phyloP scores from a whole-genome alignment of 1,284 basidiomycete species.

The Rhizoctonia solani region DNA sequence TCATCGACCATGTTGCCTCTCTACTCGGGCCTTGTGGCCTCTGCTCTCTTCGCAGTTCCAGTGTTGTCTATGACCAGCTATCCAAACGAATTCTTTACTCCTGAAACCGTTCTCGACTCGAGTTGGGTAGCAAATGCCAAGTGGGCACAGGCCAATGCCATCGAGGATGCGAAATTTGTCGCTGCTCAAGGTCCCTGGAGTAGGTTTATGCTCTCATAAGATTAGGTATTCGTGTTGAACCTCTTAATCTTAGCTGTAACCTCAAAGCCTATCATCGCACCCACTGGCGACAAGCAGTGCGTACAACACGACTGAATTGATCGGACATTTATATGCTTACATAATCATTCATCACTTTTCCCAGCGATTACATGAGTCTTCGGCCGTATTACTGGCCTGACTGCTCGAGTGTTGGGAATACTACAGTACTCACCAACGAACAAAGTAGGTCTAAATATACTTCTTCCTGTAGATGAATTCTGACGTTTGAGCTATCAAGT shows the following conservation, averaged over 20 bases:
- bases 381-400: conserved; percentile 39
- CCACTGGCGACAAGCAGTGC: conserved; percentile 40
- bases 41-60: conserved; percentile 9
- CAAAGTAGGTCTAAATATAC: conserved; percentile 17
- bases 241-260: conserved; percentile 33
- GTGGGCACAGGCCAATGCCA: conserved; percentile 51
- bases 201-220: conserved; percentile 43
- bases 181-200: conserved; percentile 59
- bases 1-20: too few relatives aligned
- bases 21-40: conserved; percentile 6
- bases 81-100: conserved; percentile 60
- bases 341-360: too few relatives aligned
- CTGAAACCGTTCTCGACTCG: conserved; percentile 52
- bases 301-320: background rate
- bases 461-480: background rate
- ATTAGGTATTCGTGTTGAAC: background rate
- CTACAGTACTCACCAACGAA: conserved; percentile 38
- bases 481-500: background rate
- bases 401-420: conserved; percentile 39
- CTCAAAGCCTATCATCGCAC: conserved; percentile 45
- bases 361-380: conserved; percentile 39
- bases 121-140: conserved; percentile 47
- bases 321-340: too few relatives aligned
- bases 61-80: conserved; percentile 47
- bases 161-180: conserved; percentile 52